Evolutionary conservation across 2,329 filamentous ascomycete species (phyloP), one percentile per base, ranked within the genome.

Genomic region (Remersonia thermophila): DNA sequence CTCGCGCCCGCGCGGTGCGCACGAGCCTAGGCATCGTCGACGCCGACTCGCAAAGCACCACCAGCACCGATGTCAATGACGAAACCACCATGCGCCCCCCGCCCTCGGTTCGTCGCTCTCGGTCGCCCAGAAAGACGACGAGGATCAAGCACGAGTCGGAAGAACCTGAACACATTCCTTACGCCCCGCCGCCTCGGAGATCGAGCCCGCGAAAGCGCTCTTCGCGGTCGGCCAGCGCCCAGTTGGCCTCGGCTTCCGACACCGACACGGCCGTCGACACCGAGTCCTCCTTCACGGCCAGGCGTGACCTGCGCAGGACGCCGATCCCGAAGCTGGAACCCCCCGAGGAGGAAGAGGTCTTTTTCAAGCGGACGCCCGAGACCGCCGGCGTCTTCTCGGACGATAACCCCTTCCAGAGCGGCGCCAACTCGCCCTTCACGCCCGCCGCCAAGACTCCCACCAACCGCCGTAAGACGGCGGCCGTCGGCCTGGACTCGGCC

Each of bases 321-420:
- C 71, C 71, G 2, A 61, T 63, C 38, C 57, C 72, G 30, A 76
- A 75, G 51, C 48, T 56, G 2, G 76, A 82, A 40, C 66, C 69
- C 34, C 57, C 63, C 6, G 61, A 73, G 36, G 62, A 67, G 36
- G 62, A 67, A 7, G 64, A 65, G 30, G 57, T 57, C 17, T 56
- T 61, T 41, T 62, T 61, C 46, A 51, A 57, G 41, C 53, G 54
- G 10, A 56, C 58, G 14, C 53, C 55, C 15, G 59, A 63, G 27
- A 67, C 70, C 6, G 69, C 71, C 25, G 80, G 69, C 50, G 79
- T 82, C 23, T 96, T 96, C 57, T 85, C 81, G 2, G 72, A 79
- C 47, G 85, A 95, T 36, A 96, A 96, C 51, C 87, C 89, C 0
- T 96, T 96, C 54, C 89, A 96, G 56, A 83, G 82, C 53, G 81